Evolutionary conservation across 495 filamentous ascomycete species (phyloP).

Genomic region (Penicillium psychrofluorescens): DNA sequence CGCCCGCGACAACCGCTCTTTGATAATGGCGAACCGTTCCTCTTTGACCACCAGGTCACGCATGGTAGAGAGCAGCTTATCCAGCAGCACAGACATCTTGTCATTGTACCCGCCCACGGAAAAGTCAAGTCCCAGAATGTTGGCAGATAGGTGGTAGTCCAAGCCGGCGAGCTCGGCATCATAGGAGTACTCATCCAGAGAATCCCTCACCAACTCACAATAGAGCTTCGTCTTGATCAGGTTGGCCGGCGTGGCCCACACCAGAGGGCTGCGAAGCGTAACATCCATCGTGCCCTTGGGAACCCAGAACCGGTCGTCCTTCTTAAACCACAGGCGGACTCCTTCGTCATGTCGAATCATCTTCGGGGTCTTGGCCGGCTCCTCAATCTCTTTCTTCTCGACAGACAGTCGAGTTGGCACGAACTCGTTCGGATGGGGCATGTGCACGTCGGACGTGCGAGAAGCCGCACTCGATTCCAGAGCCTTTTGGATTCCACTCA

Average conservation of each 20-base stretch:
- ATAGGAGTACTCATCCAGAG: constrained; percentile 90
- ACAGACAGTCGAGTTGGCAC: constrained; percentile 91
- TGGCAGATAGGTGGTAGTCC: constrained; percentile 68
- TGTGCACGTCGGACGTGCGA: constrained; percentile 65
- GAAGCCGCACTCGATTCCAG: constrained; percentile 46
- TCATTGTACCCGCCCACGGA: constrained; percentile 90
- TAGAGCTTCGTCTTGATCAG: constrained; percentile 73
- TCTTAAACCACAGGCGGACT: constrained; percentile 94
- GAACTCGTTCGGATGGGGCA: constrained; percentile 93
- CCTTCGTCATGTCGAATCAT: constrained; percentile 82
- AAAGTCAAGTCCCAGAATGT: constrained; percentile 67
- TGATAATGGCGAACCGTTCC: constrained; percentile 85
- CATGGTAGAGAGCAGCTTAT: constrained; percentile 86
- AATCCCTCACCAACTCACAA: constrained; percentile 81
- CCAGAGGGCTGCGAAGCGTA: constrained; percentile 70
- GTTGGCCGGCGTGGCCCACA: constrained; percentile 68
- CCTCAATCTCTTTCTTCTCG: constrained; percentile 79
- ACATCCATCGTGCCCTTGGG: constrained; percentile 85
- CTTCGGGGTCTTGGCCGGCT: constrained; percentile 66
- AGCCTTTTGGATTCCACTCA: constrained; percentile 60
- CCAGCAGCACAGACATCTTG: constrained; percentile 83
- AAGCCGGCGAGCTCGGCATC: constrained; percentile 91
- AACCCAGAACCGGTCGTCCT: constrained; percentile 98
- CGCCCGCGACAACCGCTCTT: constrained; percentile 68
- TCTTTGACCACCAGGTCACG: constrained; percentile 73